Base-by-base conservation (phyloP, 768 basidiomycete genomes). In the Boletus vermiculosoides region DNA sequence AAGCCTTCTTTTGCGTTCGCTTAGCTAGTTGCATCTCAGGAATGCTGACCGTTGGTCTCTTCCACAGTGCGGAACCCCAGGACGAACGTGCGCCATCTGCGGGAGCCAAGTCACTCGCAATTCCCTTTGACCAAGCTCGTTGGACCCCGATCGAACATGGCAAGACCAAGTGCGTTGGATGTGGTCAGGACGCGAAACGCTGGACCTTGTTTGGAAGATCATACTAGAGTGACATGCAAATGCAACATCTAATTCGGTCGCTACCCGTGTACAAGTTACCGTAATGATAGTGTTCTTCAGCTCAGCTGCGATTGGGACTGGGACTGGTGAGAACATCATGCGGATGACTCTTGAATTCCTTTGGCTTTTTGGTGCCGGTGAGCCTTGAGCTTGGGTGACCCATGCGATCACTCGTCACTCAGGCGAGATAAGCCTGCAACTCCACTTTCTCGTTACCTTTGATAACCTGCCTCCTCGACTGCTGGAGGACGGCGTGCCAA, bases 131-230 rank as follows among this genome's bases (percentile, higher is more conserved):
- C 65, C 97, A 98, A 74, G 80, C 77, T 4, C 83, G 81, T 37
- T 98, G 88, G 85, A 78, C 85, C 7, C 76, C 83, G 33, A 91
- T 96, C 71, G 86, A 88, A 65, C 81, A 80, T 46, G 91, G 92
- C 54, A 83, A 90, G 76, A 95, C 91, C 31, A 93, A 89, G 68
- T 99, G 97, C 73, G 82, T 91, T 52, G 91, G 83, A 13, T 99
- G 97, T 71, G 90, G 88, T 31, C 78, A 81, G 59, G 85, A 90
- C 66, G 91, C 94, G 54, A 98, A 97, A 78, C 82, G 90, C 65
- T 98, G 94, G 94, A 95, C 95, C 62, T 78, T 99, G 83, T 99
- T 98, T 74, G 97, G 97, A 39, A 80, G 92, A 64, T 90, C 88
- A 22, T 93, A 92, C 68, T 93, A 81, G 71, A 65, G 41, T 42